Conservation (phyloP, 805 yeast genomes). For the Candida glaebosa region DNA sequence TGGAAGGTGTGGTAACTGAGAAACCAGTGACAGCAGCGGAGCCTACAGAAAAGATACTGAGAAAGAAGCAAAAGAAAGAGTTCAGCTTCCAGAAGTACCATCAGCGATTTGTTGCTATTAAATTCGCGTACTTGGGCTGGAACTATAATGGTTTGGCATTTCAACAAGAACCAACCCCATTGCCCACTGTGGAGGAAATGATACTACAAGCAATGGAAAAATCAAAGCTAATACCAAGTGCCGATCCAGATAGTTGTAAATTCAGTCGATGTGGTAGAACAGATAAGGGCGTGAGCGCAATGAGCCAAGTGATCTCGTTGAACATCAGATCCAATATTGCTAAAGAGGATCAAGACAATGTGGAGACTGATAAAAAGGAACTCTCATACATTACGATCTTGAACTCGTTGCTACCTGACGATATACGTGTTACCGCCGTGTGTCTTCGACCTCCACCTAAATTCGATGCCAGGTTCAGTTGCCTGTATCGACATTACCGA, state of each 20-base stretch:
- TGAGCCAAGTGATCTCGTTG: constrained; percentile 89
- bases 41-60: not conserved
- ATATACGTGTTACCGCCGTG: constrained; percentile 77
- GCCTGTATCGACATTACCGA: constrained; percentile 79
- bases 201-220: constrained; percentile 68
- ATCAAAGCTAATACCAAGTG: constrained; percentile 60
- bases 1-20: not conserved
- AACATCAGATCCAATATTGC: constrained; percentile 66
- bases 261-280: constrained; percentile 95
- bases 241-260: constrained; percentile 58
- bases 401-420: constrained; percentile 75
- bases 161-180: constrained; percentile 70
- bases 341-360: constrained; percentile 56
- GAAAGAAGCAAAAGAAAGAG: constrained; percentile 29
- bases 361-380: constrained; percentile 60
- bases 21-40: not conserved
- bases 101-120: constrained; percentile 70
- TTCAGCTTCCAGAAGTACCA: constrained; percentile 65
- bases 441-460: constrained; percentile 77
- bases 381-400: constrained; percentile 71
- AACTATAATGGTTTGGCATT: constrained; percentile 85
- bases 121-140: constrained; percentile 93
- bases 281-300: constrained; percentile 94
- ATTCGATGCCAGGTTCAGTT: constrained; percentile 93
- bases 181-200: constrained; percentile 83